phyloP scores from a whole-genome alignment of 1,284 basidiomycete genomes.

The Ustilago sp. region DNA sequence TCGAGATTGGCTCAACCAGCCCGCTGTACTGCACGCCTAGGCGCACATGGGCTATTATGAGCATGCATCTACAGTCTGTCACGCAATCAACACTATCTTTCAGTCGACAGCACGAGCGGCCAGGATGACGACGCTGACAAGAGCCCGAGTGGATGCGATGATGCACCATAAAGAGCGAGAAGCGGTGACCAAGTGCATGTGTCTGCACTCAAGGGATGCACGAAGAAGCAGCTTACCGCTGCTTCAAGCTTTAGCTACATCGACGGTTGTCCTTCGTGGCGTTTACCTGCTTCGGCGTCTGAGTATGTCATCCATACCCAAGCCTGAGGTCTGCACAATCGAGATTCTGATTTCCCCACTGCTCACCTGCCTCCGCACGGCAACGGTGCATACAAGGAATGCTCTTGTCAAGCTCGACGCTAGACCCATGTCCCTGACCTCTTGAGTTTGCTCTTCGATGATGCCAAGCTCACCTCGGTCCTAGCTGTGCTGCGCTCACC shows the following conservation, averaged over 20 bases:
- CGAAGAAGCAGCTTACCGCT: conserved; percentile 3
- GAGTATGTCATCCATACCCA: neutral
- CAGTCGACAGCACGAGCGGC: neutral
- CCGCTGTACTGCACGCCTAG: neutral
- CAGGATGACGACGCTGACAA: neutral
- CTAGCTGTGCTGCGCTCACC: conserved; percentile 5
- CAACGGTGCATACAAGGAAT: conserved; percentile 9
- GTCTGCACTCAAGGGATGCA: conserved; percentile 4
- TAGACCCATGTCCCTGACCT: neutral
- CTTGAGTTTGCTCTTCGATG: neutral
- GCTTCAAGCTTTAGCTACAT: neutral
- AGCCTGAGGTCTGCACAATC: neutral
- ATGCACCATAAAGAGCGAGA: conserved; percentile 1
- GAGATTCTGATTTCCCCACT: neutral
- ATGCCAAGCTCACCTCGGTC: conserved; percentile 15
- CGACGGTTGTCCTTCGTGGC: neutral
- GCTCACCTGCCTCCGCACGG: neutral
- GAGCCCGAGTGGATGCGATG: neutral
- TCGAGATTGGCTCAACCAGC: too few species aligned
- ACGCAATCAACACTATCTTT: neutral
- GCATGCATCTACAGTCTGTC: neutral
- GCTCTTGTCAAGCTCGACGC: neutral
- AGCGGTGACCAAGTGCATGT: neutral
- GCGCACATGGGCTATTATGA: neutral
- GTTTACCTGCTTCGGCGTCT: conserved; percentile 2